Conservation (phyloP, 805 yeast genomes). For the Candida ipomoeae region DNA sequence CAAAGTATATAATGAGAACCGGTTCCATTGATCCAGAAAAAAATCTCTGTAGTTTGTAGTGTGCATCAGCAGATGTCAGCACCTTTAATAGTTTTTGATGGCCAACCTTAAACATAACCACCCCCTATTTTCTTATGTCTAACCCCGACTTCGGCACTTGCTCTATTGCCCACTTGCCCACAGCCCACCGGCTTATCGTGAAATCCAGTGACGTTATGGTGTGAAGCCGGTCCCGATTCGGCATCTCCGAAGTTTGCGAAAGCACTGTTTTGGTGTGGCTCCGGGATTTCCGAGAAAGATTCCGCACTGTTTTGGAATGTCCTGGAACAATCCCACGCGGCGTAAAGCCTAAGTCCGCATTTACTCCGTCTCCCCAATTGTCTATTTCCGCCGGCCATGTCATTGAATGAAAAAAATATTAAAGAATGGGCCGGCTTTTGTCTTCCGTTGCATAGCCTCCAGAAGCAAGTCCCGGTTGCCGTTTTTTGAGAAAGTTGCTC, state of each 20-base stretch:
- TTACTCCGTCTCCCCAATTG: background rate
- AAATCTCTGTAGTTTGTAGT: background rate
- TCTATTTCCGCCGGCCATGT: background rate
- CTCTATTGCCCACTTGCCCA: background rate
- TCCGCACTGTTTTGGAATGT: conserved; percentile 5
- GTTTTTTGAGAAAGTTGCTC: background rate
- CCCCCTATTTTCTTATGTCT: background rate
- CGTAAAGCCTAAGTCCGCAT: conserved; percentile 1
- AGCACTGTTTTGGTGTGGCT: conserved; percentile 1
- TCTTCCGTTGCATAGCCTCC: no score
- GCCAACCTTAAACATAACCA: no score
- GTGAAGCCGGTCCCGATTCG: background rate
- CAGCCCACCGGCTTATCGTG: background rate
- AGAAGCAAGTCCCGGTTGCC: background rate
- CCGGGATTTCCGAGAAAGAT: background rate
- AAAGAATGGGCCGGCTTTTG: no score
- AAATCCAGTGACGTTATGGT: background rate
- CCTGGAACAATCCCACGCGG: conserved; percentile 3
- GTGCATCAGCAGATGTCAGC: background rate
- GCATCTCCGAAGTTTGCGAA: conserved; percentile 2
- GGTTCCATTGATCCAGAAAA: background rate
- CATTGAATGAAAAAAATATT: background rate
- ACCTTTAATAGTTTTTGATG: background rate
- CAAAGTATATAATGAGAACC: background rate
- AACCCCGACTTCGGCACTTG: background rate